Base-by-base conservation (phyloP, 1,139 yeast genomes). In the Candida frijolesensis region DNA sequence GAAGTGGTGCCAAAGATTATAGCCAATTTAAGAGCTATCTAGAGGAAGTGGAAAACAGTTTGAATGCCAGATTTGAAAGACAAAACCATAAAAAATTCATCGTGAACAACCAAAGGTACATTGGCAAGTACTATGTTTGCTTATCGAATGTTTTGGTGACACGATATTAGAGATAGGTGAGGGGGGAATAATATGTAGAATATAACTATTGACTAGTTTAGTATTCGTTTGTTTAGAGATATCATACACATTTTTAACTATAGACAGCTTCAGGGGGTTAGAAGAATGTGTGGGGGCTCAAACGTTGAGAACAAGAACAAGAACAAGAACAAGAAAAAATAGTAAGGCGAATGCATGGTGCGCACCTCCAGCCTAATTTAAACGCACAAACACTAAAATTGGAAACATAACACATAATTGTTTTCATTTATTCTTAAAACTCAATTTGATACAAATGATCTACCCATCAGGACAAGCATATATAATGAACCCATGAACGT, bases 41-140 rank as follows among this genome's bases (percentile, higher is more conserved):
- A 14, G 48, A 56, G 4, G 45, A 38, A 19, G 46, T 58, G 12
- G 62, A 58, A 39, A 57, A 58, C 29, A 48, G 46, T 19, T 16
- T 59, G 15, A 49, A 50, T 29, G 30, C 37, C 27, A 52, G 49
- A 40, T 42, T 42, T 7, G 53, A 51, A 25, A 42, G 42, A 29
- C 33, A 46, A 4, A 42, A 47, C 10, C 47, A 42, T 40, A 33
- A 38, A 4, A 37, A 35, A 3, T 51, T 47, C 27, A 16, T 50
- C 18, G 15, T 40, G 8, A 41, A 30, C 14, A 51, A 51, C 25
- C 37, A 51, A 19, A 38, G 44, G n/a, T 44, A 45, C 15, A 49
- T 51, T 30, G 54, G 52, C 3, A 42, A 45, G 12, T 41, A 27
- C 27, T 51, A 42, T 39, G 29, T 51, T 7, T 46, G 47, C 29